Percentiles rank a stretch among this genome's conserved stretches.
Evolutionary conservation across 805 yeast species (phyloP).

Genomic region (Danielia reshetovae): DNA sequence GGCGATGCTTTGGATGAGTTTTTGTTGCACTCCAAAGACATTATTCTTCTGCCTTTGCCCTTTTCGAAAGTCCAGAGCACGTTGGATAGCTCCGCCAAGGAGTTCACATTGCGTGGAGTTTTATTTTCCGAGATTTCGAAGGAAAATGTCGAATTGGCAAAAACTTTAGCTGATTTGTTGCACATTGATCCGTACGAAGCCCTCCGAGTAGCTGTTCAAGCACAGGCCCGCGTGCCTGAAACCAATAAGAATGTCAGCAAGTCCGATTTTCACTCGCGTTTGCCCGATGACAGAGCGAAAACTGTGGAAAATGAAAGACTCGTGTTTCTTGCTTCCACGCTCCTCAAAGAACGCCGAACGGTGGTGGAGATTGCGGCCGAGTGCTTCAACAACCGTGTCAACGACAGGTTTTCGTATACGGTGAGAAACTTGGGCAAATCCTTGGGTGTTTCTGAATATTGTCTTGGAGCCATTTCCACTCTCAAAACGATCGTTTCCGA

Average conservation of each 20-base stretch:
- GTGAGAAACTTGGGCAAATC: slow-evolving; percentile 35
- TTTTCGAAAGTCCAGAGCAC: slow-evolving; percentile 12
- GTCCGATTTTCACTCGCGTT: slow-evolving; percentile 24
- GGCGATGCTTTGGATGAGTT: slow-evolving; percentile 39
- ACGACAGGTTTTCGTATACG: slow-evolving; percentile 18
- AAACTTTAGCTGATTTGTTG: slow-evolving; percentile 35
- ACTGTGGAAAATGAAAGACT: slow-evolving; percentile 26
- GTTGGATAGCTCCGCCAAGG: slow-evolving; percentile 15
- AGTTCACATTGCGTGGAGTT: slow-evolving; percentile 39
- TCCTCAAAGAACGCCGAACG: slow-evolving; percentile 50
- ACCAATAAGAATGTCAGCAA: slow-evolving; percentile 17
- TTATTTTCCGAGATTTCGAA: slow-evolving; percentile 33
- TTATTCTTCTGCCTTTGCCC: slow-evolving; percentile 31
- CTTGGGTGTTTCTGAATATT: slow-evolving; percentile 4
- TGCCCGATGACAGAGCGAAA: slow-evolving; percentile 35
- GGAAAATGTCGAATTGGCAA: slow-evolving; percentile 35
- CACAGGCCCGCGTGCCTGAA: slow-evolving; percentile 36
- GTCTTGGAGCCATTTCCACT: slow-evolving; percentile 3
- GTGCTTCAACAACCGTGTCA: slow-evolving; percentile 17
- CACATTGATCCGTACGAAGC: slow-evolving; percentile 42
- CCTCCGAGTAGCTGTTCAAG: slow-evolving; percentile 44
- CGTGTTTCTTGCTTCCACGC: slow-evolving; percentile 32
- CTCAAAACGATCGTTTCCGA: neutral
- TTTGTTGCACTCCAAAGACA: slow-evolving; percentile 26
- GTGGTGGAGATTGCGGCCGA: slow-evolving; percentile 41